phyloP scores from a whole-genome alignment of 1,284 basidiomycete species.

The Leccinum griseonigrum region DNA sequence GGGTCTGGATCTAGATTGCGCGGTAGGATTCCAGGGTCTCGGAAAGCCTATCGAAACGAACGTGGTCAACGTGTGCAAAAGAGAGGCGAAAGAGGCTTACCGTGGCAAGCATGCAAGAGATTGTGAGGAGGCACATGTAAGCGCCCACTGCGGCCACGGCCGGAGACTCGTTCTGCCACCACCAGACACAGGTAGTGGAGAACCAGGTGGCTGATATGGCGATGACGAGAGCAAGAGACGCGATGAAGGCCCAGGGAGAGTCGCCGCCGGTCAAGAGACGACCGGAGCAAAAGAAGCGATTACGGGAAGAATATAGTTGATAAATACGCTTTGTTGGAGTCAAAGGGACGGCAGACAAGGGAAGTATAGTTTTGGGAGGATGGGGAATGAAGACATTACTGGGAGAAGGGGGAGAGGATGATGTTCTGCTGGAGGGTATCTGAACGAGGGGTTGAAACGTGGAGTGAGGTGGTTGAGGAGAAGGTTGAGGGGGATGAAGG shows the following conservation, averaged over 20 bases:
- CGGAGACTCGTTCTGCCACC: slow-evolving; percentile 76
- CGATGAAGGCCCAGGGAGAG: slow-evolving; percentile 73
- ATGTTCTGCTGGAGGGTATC: slow-evolving; percentile 23
- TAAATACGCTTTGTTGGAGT: slow-evolving; percentile 50
- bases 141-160: slow-evolving; percentile 74
- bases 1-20: slow-evolving; percentile 82
- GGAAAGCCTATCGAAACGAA: slow-evolving; percentile 52
- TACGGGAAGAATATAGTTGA: slow-evolving; percentile 64
- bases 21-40: slow-evolving; percentile 89
- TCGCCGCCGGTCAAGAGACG: slow-evolving; percentile 82
- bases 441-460: slow-evolving; percentile 26
- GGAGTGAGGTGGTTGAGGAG: slow-evolving; percentile 14
- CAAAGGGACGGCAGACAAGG: slow-evolving; percentile 49
- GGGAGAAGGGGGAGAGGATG: slow-evolving; percentile 32
- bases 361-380: slow-evolving; percentile 30
- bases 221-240: slow-evolving; percentile 59
- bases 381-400: slow-evolving; percentile 28
- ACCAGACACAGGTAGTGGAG: slow-evolving; percentile 81
- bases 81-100: slow-evolving; percentile 40
- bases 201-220: slow-evolving; percentile 78
- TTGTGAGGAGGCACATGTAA: slow-evolving; percentile 74
- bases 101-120: slow-evolving; percentile 75
- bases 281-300: slow-evolving; percentile 74
- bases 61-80: neutral
- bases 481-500: slow-evolving; percentile 6